Percentiles rank a stretch among this genome's conserved stretches.
phyloP scores from a whole-genome alignment of 805 yeast species.

The Suhomyces sp. region DNA sequence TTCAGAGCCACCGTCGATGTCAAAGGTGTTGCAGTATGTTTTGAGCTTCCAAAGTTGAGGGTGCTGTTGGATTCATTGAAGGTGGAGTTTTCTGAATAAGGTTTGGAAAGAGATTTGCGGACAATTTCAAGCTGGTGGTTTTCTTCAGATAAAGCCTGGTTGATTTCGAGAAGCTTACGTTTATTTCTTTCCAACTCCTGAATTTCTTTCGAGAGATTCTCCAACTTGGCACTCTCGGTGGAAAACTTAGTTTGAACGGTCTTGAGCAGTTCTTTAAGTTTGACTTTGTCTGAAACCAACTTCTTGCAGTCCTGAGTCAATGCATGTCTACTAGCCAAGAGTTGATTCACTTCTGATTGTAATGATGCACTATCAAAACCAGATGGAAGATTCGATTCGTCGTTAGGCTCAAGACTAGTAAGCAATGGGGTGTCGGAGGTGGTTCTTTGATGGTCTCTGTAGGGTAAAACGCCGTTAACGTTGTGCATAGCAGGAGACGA shows the following conservation, averaged over 20 bases:
- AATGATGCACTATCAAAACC: conserved; percentile 15
- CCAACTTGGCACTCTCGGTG: conserved; percentile 41
- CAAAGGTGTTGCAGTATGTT: background rate
- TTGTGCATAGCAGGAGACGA: conserved; percentile 16
- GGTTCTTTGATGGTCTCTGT: conserved; percentile 37
- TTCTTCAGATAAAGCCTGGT: conserved; percentile 21
- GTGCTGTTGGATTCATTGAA: conserved; percentile 2
- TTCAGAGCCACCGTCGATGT: background rate
- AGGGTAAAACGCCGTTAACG: background rate
- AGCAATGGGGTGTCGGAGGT: conserved; percentile 41
- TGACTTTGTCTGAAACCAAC: conserved; percentile 26
- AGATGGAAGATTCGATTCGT: conserved; percentile 36
- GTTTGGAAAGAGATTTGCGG: background rate
- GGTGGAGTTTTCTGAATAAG: background rate
- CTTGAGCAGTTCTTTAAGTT: conserved; percentile 34
- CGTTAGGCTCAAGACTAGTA: conserved; percentile 13
- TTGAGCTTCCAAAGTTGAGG: background rate
- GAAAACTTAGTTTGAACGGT: conserved; percentile 41
- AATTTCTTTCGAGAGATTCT: conserved; percentile 48
- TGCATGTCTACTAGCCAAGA: conserved; percentile 25
- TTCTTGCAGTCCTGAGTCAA: conserved; percentile 23
- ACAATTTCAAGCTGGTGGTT: conserved; percentile 14
- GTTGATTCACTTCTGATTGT: conserved; percentile 39
- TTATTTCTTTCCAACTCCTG: conserved; percentile 48
- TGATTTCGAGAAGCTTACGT: conserved; percentile 35